Evolutionary conservation across 768 basidiomycete species (phyloP).

Genomic region (Suillus ampliporus): DNA sequence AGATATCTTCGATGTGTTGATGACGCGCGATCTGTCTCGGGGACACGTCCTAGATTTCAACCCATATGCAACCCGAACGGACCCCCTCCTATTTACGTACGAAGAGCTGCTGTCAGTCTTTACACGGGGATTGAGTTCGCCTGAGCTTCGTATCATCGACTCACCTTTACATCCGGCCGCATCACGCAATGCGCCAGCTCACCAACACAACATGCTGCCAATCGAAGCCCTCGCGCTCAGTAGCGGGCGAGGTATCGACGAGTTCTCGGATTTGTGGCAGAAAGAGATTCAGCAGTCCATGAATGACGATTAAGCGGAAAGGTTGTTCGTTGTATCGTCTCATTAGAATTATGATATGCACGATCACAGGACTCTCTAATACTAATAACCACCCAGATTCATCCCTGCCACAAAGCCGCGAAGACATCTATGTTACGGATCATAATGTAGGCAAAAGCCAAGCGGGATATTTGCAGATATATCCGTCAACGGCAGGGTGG

Average conservation of each 20-base stretch:
- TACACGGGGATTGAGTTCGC: constrained; percentile 20
- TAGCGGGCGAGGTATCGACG: constrained; percentile 69
- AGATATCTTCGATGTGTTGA: constrained; percentile 89
- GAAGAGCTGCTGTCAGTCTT: constrained; percentile 64
- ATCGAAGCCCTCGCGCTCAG: constrained; percentile 86
- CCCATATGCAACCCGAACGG: constrained; percentile 86
- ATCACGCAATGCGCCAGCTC: constrained; percentile 66
- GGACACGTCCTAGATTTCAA: constrained; percentile 93
- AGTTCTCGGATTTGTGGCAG: constrained; percentile 74
- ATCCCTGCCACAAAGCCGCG: background rate
- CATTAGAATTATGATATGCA: constrained; percentile 4
- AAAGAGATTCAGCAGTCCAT: constrained; percentile 51
- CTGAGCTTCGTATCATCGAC: constrained; percentile 70
- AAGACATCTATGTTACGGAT: background rate
- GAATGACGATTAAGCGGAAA: constrained; percentile 15
- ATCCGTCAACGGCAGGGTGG: background rate
- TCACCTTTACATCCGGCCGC: constrained; percentile 75
- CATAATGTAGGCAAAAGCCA: background rate
- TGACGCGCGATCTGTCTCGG: constrained; percentile 78
- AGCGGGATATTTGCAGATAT: background rate
- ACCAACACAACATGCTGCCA: constrained; percentile 92
- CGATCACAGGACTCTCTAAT: background rate
- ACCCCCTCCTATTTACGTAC: constrained; percentile 85
- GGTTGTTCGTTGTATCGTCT: background rate
- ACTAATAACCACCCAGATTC: background rate